Conservation (phyloP, 768 basidiomycete species). For the Tricholoma saponaceum region DNA sequence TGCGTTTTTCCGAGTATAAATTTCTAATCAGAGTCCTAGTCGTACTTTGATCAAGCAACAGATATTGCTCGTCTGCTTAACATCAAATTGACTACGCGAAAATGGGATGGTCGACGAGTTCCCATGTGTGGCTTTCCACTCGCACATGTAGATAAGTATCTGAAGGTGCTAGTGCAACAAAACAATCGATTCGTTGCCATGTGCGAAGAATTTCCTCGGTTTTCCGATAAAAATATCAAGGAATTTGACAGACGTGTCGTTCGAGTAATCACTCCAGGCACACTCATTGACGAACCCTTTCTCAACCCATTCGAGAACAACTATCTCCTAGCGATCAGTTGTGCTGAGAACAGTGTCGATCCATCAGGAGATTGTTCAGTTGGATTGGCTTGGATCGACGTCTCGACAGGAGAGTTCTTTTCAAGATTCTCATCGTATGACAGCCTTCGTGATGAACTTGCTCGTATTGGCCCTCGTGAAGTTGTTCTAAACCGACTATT, state of each 20-base stretch:
- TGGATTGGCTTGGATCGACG: slow-evolving; percentile 93
- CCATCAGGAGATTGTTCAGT: slow-evolving; percentile 17
- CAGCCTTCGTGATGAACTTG: slow-evolving; percentile 73
- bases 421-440: slow-evolving; percentile 55
- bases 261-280: slow-evolving; percentile 90
- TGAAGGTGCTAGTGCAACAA: slow-evolving; percentile 82
- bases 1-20: not conserved
- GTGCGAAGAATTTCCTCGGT: slow-evolving; percentile 83
- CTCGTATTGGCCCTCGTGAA: slow-evolving; percentile 77
- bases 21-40: slow-evolving; percentile 42
- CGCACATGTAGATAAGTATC: slow-evolving; percentile 77
- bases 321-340: slow-evolving; percentile 71
- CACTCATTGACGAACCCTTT: slow-evolving; percentile 89
- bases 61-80: slow-evolving; percentile 73
- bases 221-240: slow-evolving; percentile 41
- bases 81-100: slow-evolving; percentile 78
- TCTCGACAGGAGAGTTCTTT: slow-evolving; percentile 93
- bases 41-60: slow-evolving; percentile 89
- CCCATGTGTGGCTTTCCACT: slow-evolving; percentile 93
- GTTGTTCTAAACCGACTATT: slow-evolving; percentile 59
- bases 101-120: slow-evolving; percentile 66
- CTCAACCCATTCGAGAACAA: slow-evolving; percentile 85
- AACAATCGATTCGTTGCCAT: slow-evolving; percentile 85
- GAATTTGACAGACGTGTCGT: slow-evolving; percentile 79
- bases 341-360: slow-evolving; percentile 9